phyloP scores from a whole-genome alignment of 805 yeast genomes.

The Candida vaughaniae region DNA sequence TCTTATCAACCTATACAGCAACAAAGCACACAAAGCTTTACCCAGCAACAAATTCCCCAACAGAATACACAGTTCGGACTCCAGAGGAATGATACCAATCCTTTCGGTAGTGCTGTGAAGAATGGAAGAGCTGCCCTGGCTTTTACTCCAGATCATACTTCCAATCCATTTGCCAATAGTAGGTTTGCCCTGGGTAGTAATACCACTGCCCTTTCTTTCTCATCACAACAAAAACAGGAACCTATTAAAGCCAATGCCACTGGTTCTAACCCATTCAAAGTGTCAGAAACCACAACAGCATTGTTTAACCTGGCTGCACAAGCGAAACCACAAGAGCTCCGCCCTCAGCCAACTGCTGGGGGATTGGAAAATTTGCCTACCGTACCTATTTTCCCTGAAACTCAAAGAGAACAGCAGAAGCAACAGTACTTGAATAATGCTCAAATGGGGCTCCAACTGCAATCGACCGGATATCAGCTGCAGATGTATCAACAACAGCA shows the following conservation, averaged over 20 bases:
- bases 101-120: constrained; percentile 26
- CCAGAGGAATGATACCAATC: constrained; percentile 34
- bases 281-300: constrained; percentile 32
- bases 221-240: background rate
- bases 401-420: constrained; percentile 45
- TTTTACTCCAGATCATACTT: constrained; percentile 15
- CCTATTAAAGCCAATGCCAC: constrained; percentile 37
- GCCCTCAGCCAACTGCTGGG: constrained; percentile 66
- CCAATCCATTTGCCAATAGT: constrained; percentile 49
- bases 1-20: constrained; percentile 12
- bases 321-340: constrained; percentile 24
- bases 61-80: constrained; percentile 15
- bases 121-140: constrained; percentile 10
- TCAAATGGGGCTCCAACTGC: constrained; percentile 30
- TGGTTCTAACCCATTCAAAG: constrained; percentile 63
- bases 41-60: constrained; percentile 8
- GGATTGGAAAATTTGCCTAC: constrained; percentile 69
- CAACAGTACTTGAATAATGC: constrained; percentile 39
- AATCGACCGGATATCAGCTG: constrained; percentile 14
- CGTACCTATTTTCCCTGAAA: constrained; percentile 66
- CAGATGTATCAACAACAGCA: constrained; percentile 23
- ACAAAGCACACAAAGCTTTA: constrained; percentile 2
- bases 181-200: constrained; percentile 31
- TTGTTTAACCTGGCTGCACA: constrained; percentile 21
- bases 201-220: constrained; percentile 32